Base-by-base conservation (phyloP, 1,139 yeast species). In the Candida tropicalis region DNA sequence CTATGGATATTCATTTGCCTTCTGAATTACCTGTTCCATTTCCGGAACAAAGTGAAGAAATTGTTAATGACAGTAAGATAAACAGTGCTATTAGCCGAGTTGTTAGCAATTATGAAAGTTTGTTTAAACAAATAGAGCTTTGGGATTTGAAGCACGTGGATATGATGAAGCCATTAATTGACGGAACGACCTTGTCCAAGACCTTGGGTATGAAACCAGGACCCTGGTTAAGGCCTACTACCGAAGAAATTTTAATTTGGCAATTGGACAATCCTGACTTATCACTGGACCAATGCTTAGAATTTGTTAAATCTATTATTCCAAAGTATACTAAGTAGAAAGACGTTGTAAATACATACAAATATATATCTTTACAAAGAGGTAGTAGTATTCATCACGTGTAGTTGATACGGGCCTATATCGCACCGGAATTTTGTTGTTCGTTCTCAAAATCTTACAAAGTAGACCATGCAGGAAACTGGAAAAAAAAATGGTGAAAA, bases 241-340 rank as follows among this genome's bases (percentile, higher is more conserved):
- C 79, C 45, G 79, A 78, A 11, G 64, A 73, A 35, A 73, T 87
- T 7, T 60, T 88, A 35, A 63, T 71, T 11, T 85, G 91, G 87
- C 97, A 90, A 62, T 68, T 89, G 46, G 90, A 85, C 49, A 63
- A 87, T 53, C 95, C 95, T 0, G 56, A 55, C 0, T 73, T 74
- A 7, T 59, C 75, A 0, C 68, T 66, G 41, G 79, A 75, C 1
- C 83, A 84, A 29, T 77, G 89, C 58, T 52, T 82, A 33, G 71
- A 65, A 13, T 74, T 67, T 53, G 62, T 81, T 24, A 66, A 69
- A 48, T 53, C 38, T n/a, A 47, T 44, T n/a, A 33, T 47, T 22
- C 22, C 38, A 9, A 45, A 41, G 16, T 49, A 45, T 35, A 34
- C 34, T n/a, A 32, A 37, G 25, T 33, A 38, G n/a, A n/a, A 25